phyloP scores from a whole-genome alignment of 371 early-diverging fungal species.

The Lichtheimia hyalospora region DNA sequence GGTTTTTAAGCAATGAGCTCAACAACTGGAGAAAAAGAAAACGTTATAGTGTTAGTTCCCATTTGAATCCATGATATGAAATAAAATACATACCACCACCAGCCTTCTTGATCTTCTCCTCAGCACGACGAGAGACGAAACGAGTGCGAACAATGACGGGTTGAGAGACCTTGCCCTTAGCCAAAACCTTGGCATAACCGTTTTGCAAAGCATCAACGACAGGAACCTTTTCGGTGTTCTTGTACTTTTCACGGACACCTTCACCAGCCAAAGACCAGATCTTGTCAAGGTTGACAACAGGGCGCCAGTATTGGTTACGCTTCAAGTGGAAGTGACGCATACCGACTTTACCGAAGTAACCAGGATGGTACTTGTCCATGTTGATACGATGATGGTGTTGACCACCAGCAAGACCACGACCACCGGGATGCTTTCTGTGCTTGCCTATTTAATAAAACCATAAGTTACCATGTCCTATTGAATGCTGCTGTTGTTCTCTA shows the following conservation, averaged over 20 bases:
- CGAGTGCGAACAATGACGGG: constrained; percentile 99
- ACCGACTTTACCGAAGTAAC: constrained; percentile 99
- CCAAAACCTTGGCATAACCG: constrained; percentile 98
- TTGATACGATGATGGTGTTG: constrained; percentile 99
- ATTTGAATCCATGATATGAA: not conserved
- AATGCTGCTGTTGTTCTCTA: not conserved
- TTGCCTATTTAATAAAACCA: constrained; percentile 67
- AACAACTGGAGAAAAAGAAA: constrained; percentile 28
- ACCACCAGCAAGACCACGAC: constrained; percentile 99
- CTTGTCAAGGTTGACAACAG: constrained; percentile 92
- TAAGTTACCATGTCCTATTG: not conserved
- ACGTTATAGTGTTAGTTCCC: not conserved
- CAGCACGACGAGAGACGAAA: constrained; percentile 93
- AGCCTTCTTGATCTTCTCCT: constrained; percentile 97
- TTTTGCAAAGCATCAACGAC: constrained; percentile 90
- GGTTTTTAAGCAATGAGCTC: constrained; percentile 50
- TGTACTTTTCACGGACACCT: constrained; percentile 85
- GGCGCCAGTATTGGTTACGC: constrained; percentile 87
- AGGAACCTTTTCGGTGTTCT: constrained; percentile 90
- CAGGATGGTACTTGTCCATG: constrained; percentile 99
- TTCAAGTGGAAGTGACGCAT: constrained; percentile 99
- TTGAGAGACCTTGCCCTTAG: constrained; percentile 92
- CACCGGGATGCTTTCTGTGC: constrained; percentile 99
- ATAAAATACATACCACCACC: constrained; percentile 78
- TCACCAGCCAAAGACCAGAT: constrained; percentile 94